A percentile compares a stretch with the other conserved stretches of the same genome.
phyloP scores from a whole-genome alignment of 805 yeast species.

The Kodamaea hsintzibuensis region DNA sequence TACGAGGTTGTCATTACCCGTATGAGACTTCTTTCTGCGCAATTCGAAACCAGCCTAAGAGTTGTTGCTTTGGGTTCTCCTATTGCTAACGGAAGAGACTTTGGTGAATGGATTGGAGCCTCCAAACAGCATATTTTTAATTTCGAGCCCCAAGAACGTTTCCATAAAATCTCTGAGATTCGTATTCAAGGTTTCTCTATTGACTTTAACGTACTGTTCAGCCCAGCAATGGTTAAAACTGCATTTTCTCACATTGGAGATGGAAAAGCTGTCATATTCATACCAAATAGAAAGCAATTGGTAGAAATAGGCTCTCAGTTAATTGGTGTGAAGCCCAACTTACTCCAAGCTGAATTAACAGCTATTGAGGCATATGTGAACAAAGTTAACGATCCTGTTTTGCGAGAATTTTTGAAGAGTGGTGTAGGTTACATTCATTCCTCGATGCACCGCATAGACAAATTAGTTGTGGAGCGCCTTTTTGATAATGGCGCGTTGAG shows the following conservation, averaged over 20 bases:
- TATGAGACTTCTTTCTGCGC: constrained; percentile 67
- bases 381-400: constrained; percentile 45
- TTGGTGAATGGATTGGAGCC: constrained; percentile 87
- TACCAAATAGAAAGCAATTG: neutral
- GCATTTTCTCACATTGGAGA: neutral
- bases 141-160: constrained; percentile 62
- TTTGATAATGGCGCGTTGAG: constrained; percentile 23
- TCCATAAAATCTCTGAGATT: constrained; percentile 48
- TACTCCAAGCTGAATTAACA: constrained; percentile 12
- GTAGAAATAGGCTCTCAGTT: neutral
- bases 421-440: constrained; percentile 69
- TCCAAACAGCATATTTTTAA: constrained; percentile 61
- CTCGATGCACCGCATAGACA: constrained; percentile 58
- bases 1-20: constrained; percentile 76
- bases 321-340: neutral
- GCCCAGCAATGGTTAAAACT: constrained; percentile 3
- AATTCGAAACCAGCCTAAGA: constrained; percentile 56
- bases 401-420: constrained; percentile 44
- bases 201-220: neutral
- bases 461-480: constrained; percentile 44
- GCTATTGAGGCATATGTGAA: constrained; percentile 41
- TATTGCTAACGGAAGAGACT: constrained; percentile 70
- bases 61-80: constrained; percentile 71
- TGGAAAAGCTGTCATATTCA: constrained; percentile 3
- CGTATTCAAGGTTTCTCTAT: constrained; percentile 1